Base-by-base conservation (phyloP, 2,329 filamentous ascomycete genomes). In the Arthrobotrys sinensis region DNA sequence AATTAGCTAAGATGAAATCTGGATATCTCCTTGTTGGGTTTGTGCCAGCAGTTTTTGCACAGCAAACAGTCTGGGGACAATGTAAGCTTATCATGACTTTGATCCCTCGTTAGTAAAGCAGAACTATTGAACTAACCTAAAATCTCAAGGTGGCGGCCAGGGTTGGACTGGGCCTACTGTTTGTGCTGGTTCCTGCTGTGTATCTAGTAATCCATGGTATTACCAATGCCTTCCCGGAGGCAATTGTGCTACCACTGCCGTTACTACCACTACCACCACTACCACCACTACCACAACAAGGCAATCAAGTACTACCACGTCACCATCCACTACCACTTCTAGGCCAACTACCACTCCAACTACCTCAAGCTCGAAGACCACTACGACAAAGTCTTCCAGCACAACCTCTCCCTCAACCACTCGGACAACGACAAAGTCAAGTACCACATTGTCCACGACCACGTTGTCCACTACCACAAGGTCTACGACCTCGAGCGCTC, bases 11-110 rank as follows among this genome's bases (percentile, higher is more conserved):
- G 4, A 68, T 68, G 65, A 68, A 36, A 50, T 28, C 21, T n/a
- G 14, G 4, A 12, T 48, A 53, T 4, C 21, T 68, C 16, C 7
- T 68, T n/a, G n/a, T 36, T 3, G 12, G 52, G 4, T 19, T 40
- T 8, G 7, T 46, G 16, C 50, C 65, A 4, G 28, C 38, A 6
- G 65, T 32, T 36, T 24, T 68, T 14, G 65, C 65, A 19, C 65
- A 68, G 21, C 65, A 68, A 34, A 36, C 65, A 3, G 36, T 68
- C n/a, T 68, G 50, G 65, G 65, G 65, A 4, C 65, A 68, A 68
- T 68, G 65, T 68, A 57, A 34, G 65, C 40, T 2, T 19, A 24
- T 4, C 36, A n/a, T 16, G 21, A 45, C 12, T 24, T 53, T 28
- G 12, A 16, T 53, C 10, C 28, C 21, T 38, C 48, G 21, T 19